Percentiles rank a stretch among this genome's conserved stretches.
These are phyloP conservation scores for Mycena floridula DNA, from an alignment of 768 basidiomycete genomes.

Conservation along the genomic window DNA sequence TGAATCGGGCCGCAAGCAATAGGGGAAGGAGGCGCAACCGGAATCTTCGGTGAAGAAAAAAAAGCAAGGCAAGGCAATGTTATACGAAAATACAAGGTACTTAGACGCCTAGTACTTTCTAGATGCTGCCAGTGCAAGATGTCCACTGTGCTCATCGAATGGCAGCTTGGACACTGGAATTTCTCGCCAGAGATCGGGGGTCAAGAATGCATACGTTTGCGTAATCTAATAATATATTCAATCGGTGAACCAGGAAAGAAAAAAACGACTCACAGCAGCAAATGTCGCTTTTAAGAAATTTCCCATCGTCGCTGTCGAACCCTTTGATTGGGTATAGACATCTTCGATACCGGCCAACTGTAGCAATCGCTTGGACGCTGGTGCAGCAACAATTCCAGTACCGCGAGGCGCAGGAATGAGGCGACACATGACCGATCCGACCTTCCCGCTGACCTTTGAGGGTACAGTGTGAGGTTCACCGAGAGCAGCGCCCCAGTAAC, in stretches of 20 bases:
- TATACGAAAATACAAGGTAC: no score
- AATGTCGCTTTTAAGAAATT: slow-evolving; percentile 99
- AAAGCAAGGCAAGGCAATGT: no score
- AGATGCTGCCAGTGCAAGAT: slow-evolving; percentile 65
- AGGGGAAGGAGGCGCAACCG: no score
- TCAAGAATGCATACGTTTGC: slow-evolving; percentile 97
- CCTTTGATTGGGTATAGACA: slow-evolving; percentile 96
- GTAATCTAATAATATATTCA: slow-evolving; percentile 58
- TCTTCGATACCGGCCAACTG: slow-evolving; percentile 98
- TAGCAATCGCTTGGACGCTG: slow-evolving; percentile 92
- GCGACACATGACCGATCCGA: slow-evolving; percentile 98
- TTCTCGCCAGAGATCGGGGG: slow-evolving; percentile 96
- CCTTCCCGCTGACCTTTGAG: slow-evolving; percentile 97
- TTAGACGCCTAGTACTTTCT: not conserved
- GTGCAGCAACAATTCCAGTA: slow-evolving; percentile 99
- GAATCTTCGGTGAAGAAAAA: no score
- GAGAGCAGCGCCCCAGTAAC: slow-evolving; percentile 99
- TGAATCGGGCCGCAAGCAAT: no score
- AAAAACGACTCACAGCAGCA: slow-evolving; percentile 58
- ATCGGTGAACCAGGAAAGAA: slow-evolving; percentile 1
- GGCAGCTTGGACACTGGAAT: slow-evolving; percentile 86
- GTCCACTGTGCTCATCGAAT: slow-evolving; percentile 93
- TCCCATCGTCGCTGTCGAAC: slow-evolving; percentile 97
- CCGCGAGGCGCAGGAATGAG: slow-evolving; percentile 97
- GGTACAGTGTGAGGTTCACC: slow-evolving; percentile 99